A percentile compares a stretch with the other conserved stretches of the same genome.
Conservation (phyloP, 139 green algal genomes). For the Yamagishiella unicocca region DNA sequence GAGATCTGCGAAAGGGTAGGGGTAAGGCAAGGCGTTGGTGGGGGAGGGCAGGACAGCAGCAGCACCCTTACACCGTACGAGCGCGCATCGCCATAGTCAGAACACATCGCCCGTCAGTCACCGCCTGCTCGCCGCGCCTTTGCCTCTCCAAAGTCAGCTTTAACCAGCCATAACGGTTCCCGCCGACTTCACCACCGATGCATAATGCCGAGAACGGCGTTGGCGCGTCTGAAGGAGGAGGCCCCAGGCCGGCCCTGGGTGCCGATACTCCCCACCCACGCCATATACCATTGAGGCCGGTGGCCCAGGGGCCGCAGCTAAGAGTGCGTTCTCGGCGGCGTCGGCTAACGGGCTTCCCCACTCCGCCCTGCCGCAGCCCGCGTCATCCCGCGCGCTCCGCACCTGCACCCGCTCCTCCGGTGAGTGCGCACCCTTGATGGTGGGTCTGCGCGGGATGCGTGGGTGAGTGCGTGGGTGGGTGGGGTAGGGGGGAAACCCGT, state of each 20-base stretch:
- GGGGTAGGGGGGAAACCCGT: too few species aligned
- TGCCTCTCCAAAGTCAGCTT: not conserved
- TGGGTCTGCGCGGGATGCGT: constrained; percentile 61
- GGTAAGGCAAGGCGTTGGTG: not conserved
- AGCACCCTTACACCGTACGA: too few species aligned
- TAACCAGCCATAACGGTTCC: not conserved
- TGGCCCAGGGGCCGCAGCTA: too few species aligned
- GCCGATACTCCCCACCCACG: not conserved
- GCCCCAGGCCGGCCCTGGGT: too few species aligned
- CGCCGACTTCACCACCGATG: too few species aligned
- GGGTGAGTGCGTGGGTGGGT: too few species aligned
- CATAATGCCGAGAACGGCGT: too few species aligned
- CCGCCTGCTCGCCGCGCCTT: not conserved
- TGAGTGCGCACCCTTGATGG: constrained; percentile 81
- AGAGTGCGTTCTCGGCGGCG: too few species aligned
- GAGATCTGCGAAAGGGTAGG: constrained; percentile 15
- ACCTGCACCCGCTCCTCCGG: constrained; percentile 76
- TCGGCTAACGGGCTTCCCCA: too few species aligned
- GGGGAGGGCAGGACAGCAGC: not conserved
- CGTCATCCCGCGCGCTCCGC: not conserved
- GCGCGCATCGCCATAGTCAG: too few species aligned
- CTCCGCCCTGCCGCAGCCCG: too few species aligned
- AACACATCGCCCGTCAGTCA: not conserved
- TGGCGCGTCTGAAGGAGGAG: too few species aligned
- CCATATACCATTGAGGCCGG: not conserved